Conservation (phyloP, 495 filamentous ascomycete genomes). For the Tuber magnatum region DNA sequence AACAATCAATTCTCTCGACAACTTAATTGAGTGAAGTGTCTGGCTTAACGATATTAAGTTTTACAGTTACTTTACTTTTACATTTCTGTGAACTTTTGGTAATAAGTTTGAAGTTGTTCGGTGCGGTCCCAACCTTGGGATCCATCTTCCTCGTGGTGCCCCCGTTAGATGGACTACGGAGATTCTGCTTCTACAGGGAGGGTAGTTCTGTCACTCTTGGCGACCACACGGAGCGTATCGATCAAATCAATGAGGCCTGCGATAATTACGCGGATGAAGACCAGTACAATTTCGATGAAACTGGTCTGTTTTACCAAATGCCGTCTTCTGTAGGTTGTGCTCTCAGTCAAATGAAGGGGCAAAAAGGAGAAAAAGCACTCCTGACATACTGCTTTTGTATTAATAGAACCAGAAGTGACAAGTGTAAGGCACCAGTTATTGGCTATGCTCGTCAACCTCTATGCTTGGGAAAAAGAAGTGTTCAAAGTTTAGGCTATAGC, state of each 20-base stretch:
- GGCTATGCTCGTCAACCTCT: constrained; percentile 34
- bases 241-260: constrained; percentile 20
- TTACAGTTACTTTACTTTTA: too few relatives aligned
- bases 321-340: constrained; percentile 31
- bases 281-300: constrained; percentile 41
- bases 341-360: constrained; percentile 4
- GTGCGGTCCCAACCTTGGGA: too few relatives aligned
- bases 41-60: too few relatives aligned
- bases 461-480: constrained; percentile 26
- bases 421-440: constrained; percentile 37
- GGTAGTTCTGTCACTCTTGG: constrained; percentile 14
- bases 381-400: constrained; percentile 33
- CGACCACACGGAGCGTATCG: constrained; percentile 13
- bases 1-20: too few relatives aligned
- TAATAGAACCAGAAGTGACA: constrained; percentile 32
- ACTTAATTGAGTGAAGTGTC: too few relatives aligned
- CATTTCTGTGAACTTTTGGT: too few relatives aligned
- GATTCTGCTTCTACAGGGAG: constrained; percentile 15
- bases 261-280: constrained; percentile 33
- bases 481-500: constrained; percentile 27
- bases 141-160: too few relatives aligned
- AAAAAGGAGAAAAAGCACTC: constrained; percentile 32
- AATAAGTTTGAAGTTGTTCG: too few relatives aligned
- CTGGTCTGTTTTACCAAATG: constrained; percentile 39
- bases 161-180: too few relatives aligned